Conservation (phyloP, 345 rosid species). For the Gossypioides kirkii region DNA sequence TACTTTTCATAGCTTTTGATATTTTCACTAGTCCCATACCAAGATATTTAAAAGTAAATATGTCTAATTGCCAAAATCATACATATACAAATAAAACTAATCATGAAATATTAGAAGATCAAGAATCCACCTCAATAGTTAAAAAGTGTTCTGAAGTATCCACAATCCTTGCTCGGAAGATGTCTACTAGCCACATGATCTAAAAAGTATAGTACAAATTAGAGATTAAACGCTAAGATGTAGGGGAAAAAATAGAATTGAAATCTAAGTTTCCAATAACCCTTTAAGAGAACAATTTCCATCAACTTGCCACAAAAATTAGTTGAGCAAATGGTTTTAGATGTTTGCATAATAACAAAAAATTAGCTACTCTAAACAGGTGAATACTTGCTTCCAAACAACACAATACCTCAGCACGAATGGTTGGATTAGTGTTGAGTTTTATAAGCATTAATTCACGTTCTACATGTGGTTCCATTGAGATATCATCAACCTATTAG, state of each 20-base stretch:
- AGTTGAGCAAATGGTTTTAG: background rate
- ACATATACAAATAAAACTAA: background rate
- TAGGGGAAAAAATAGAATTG: background rate
- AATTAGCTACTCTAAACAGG: background rate
- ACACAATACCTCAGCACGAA: slow-evolving; percentile 57
- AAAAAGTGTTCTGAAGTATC: slow-evolving; percentile 68
- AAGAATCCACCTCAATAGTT: slow-evolving; percentile 68
- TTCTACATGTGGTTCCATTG: slow-evolving; percentile 88
- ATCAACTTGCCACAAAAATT: background rate
- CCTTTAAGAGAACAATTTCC: background rate
- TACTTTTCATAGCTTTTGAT: too few relatives aligned
- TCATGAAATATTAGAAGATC: background rate
- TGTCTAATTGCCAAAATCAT: background rate
- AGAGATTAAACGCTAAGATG: background rate
- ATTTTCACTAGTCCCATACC: too few relatives aligned
- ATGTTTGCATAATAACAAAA: background rate
- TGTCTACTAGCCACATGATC: slow-evolving; percentile 92
- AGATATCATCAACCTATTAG: slow-evolving; percentile 79
- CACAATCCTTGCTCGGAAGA: slow-evolving; percentile 80
- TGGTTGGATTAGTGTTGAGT: slow-evolving; percentile 55
- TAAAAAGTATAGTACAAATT: slow-evolving; percentile 30
- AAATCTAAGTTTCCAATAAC: background rate
- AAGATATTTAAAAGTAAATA: background rate
- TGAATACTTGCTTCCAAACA: background rate
- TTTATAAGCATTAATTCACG: slow-evolving; percentile 92